Evolutionary conservation across 1,284 basidiomycete species (phyloP), one percentile per base, ranked within the genome.

Genomic region (Puccinia coronata): DNA sequence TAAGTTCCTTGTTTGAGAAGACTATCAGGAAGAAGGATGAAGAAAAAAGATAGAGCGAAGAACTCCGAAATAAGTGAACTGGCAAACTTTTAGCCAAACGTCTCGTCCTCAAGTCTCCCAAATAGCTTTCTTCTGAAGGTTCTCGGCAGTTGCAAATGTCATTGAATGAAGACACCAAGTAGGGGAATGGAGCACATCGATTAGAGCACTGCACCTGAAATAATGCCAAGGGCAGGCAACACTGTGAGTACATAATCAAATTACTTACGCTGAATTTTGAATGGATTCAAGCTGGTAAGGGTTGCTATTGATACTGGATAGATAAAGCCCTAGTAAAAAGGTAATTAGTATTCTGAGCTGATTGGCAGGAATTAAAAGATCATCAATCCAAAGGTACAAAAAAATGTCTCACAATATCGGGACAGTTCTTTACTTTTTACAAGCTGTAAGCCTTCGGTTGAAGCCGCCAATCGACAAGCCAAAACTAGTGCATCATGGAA

Each of bases 401-500:
- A 20, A 39, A 31, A 23, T 43, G n/a, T 31, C 75, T 36, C 39
- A 78, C 76, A 78, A 69, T 70, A 78, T 20, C 76, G 39, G 0
- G 63, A 57, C 51, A 78, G 49, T 55, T 78, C 76, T 47, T 34
- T 47, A 31, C 65, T 78, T 41, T 47, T 69, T 11, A 78, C 53
- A 5, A 78, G 31, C 23, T 57, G 41, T 47, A 59, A 57, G 36
- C 65, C 63, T 14, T 78, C 53, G 16, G 76, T 51, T 39, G 72
- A 75, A 20, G 11, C 20, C 14, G 72, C 65, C 76, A 78, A 43
- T 78, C 53, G 43, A 57, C 41, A 69, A 6, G 65, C 61, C 34
- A 69, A 31, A 53, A 78, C 49, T 39, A 78, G 57, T 3, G 63
- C 76, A 43, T 78, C 76, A 53, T 78, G 76, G 31, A 78, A 57